These are phyloP conservation scores for Brassica rapa DNA, from an alignment of 345 rosid species.

Conservation along the genomic window DNA sequence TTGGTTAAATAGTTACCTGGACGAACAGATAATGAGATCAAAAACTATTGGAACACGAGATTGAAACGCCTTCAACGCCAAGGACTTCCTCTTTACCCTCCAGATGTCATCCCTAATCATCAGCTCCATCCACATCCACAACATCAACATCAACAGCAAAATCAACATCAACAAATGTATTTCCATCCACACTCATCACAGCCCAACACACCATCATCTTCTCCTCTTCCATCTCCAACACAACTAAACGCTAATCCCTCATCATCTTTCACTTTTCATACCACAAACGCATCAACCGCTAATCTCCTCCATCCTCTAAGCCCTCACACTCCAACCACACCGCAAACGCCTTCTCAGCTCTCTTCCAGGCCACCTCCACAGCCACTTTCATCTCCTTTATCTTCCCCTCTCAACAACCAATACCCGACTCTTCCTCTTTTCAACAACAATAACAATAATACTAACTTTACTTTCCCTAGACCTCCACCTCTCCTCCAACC, in stretches of 20 bases:
- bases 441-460: not conserved
- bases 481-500: not conserved
- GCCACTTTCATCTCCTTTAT: not conserved
- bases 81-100: not conserved
- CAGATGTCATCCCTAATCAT: not conserved
- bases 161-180: not conserved
- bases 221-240: conserved; percentile 1
- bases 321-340: conserved; percentile 2
- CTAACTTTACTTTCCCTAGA: not conserved
- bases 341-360: not conserved
- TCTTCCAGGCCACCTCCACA: not conserved
- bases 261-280: not conserved
- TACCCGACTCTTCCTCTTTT: not conserved
- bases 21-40: not conserved
- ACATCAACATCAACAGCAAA: not conserved
- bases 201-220: not conserved
- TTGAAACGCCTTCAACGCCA: not conserved
- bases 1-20: not conserved
- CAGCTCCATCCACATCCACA: not conserved
- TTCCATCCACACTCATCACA: not conserved
- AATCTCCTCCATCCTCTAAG: not conserved
- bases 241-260: not conserved
- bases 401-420: not conserved
- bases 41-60: not conserved
- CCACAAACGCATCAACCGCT: not conserved